Base-by-base conservation (phyloP, 2,329 filamentous ascomycete species). In the Aureobasidium sp. region DNA sequence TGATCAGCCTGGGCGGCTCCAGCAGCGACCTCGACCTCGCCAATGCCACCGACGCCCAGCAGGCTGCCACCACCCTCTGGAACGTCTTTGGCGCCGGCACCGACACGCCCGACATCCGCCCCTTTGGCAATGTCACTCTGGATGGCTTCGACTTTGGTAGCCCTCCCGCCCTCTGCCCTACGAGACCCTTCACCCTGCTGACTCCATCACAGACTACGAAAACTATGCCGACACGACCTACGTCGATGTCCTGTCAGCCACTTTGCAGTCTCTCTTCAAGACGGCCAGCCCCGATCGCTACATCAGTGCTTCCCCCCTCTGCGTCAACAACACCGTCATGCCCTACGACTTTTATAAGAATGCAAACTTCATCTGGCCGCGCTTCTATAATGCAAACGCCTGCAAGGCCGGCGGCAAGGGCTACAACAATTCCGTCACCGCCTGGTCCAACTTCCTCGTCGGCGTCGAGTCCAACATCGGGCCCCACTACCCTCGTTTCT, bases 111-210 rank as follows among this genome's bases (percentile, higher is more conserved):
- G 69, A 69, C 15, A 71, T 73, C 15, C 73, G 80, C 27, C 80
- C 80, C 15, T 80, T 81, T 63, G 79, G 79, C 34, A 68, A 75
- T 62, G 75, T 77, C 29, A 70, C 77, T 3, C 77, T 84, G 36
- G 79, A 84, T 66, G 79, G 80, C 17, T 83, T 78, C 68, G 80
- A 83, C 66, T 78, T 81, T 58, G 80, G 57, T 60, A 42, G 5
- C 5, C n/a, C 53, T 34, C 11, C 0, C 6, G 6, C 11, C 12
- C 45, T 48, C 9, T 9, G 6, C 11, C 12, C 45, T 48, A 5
- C 5, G 20, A 20, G 3, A 12, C 22, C 12, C 2, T 14, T 15
- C 8, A 34, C 29, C 2, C 2, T 3, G 12, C 44, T 49, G 29
- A 51, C 34, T 25, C 25, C 3, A 20, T 20, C 1, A n/a, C 55